Evolutionary conservation across 208 protist species (phyloP).

Genomic region (Tritrichomonas musculus): DNA sequence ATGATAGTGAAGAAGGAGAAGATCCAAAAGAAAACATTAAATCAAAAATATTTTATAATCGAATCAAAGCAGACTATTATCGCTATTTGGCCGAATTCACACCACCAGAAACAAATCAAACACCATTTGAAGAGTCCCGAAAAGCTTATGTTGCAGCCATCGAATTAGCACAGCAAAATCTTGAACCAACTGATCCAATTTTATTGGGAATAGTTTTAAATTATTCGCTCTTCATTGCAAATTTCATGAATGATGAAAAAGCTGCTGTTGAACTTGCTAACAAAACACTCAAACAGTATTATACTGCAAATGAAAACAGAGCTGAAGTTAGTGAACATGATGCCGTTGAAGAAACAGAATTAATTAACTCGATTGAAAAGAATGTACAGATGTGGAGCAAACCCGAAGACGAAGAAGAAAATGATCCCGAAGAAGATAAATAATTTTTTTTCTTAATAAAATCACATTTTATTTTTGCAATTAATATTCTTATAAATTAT

Average conservation of each 20-base stretch:
- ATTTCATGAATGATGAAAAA: constrained; percentile 61
- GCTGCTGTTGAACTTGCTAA: constrained; percentile 68
- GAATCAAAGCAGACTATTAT: constrained; percentile 71
- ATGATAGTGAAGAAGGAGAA: too few species aligned
- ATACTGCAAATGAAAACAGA: too few species aligned
- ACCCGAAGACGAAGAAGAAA: too few species aligned
- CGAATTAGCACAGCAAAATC: constrained; percentile 53
- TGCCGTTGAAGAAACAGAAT: too few species aligned
- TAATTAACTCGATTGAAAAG: too few species aligned
- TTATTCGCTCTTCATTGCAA: constrained; percentile 75
- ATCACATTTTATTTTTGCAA: too few species aligned
- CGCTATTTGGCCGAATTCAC: constrained; percentile 70
- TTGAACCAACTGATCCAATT: constrained; percentile 67
- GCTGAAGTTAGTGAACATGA: too few species aligned
- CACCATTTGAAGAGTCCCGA: constrained; percentile 55
- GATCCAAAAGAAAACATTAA: too few species aligned
- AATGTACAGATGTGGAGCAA: too few species aligned
- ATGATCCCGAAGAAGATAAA: too few species aligned
- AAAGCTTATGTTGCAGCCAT: constrained; percentile 60
- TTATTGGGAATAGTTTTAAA: constrained; percentile 71
- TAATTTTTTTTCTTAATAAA: too few species aligned
- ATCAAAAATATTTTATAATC: constrained; percentile 63
- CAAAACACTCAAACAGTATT: constrained; percentile 56
- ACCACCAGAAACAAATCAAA: constrained; percentile 42
- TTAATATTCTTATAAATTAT: too few species aligned